Conservation (phyloP, 768 basidiomycete species). For the Hypholoma sublateritium region DNA sequence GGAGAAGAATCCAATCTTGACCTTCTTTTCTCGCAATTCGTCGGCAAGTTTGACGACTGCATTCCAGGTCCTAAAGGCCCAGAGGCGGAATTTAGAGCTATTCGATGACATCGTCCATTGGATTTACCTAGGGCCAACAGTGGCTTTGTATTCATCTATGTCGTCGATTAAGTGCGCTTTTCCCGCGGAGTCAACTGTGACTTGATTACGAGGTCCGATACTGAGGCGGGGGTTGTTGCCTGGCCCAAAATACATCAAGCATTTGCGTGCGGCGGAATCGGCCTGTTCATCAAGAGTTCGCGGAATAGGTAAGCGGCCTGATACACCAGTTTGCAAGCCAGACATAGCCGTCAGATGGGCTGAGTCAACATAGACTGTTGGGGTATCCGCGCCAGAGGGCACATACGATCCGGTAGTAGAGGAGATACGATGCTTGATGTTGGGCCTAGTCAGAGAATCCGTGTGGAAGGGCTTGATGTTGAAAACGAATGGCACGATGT, state of each 20-base stretch:
- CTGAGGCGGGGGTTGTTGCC: constrained; percentile 80
- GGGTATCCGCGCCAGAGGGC: constrained; percentile 75
- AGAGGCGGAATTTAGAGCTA: constrained; percentile 10
- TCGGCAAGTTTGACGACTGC: constrained; percentile 79
- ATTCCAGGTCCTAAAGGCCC: constrained; percentile 62
- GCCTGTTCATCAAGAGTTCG: constrained; percentile 84
- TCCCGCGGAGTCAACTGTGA: constrained; percentile 83
- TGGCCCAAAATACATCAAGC: constrained; percentile 80
- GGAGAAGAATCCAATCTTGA: constrained; percentile 92
- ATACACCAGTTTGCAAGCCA: constrained; percentile 43
- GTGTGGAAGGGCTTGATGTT: constrained; percentile 84
- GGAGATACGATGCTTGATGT: constrained; percentile 80
- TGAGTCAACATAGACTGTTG: constrained; percentile 65
- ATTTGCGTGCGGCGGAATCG: constrained; percentile 84
- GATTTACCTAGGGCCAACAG: constrained; percentile 60
- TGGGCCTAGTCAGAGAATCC: constrained; percentile 74
- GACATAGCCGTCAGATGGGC: constrained; percentile 45
- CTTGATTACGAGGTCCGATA: constrained; percentile 84
- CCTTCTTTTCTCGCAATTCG: constrained; percentile 81
- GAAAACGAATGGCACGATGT: constrained; percentile 84
- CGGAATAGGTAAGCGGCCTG: constrained; percentile 65
- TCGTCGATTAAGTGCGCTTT: constrained; percentile 87
- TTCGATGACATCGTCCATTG: not conserved
- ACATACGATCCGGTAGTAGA: constrained; percentile 79
- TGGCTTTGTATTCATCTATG: constrained; percentile 72